Evolutionary conservation across 441 rosid genomes (phyloP).

Genomic region (Arabidopsis hybrid): DNA sequence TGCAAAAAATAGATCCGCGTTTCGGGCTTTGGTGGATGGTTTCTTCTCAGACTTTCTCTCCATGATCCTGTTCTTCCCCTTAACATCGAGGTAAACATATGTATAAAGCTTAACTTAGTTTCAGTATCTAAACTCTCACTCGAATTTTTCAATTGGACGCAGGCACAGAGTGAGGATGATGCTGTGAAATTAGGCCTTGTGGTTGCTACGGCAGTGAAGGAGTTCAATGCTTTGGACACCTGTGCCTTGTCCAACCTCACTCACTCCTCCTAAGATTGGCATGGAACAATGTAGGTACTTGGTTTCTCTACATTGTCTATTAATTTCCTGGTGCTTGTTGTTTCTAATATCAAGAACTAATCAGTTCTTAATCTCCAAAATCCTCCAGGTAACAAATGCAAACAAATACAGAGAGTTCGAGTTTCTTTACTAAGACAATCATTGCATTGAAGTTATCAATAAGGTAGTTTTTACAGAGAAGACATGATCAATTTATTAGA

Average conservation of each 20-base stretch:
- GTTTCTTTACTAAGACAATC: neutral
- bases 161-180: constrained; percentile 85
- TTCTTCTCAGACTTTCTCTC: constrained; percentile 96
- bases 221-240: constrained; percentile 83
- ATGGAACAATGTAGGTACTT: neutral
- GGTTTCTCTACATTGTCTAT: constrained; percentile 10
- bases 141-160: neutral
- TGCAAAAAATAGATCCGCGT: constrained; percentile 67
- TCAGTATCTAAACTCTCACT: constrained; percentile 14
- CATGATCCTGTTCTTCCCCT: constrained; percentile 99
- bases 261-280: constrained; percentile 47
- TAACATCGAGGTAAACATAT: constrained; percentile 81
- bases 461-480: constrained; percentile 18
- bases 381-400: neutral
- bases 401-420: neutral
- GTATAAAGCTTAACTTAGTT: neutral
- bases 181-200: constrained; percentile 77
- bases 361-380: neutral
- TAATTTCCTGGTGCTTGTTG: neutral
- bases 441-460: neutral
- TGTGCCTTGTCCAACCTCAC: constrained; percentile 75
- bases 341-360: constrained; percentile 4
- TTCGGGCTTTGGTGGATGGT: constrained; percentile 97
- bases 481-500: neutral
- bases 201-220: constrained; percentile 71